Evolutionary conservation across 192 early-diverging fungal genomes (phyloP), one percentile per base, ranked within the genome.

Genomic region (Backusella australiensis): DNA sequence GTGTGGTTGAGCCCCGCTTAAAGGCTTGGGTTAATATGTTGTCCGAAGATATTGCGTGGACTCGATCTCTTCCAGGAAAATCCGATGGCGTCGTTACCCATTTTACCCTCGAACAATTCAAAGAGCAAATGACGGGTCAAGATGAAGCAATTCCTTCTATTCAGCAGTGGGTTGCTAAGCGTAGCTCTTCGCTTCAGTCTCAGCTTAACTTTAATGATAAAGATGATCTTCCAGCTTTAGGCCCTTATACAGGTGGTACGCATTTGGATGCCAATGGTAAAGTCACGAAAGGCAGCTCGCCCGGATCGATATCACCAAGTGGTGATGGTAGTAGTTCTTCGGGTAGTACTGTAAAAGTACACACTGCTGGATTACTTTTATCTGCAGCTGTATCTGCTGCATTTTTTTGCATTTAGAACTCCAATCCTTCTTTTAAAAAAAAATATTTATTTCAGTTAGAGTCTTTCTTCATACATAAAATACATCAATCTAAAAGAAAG

Each of bases 31-130:
- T 65, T 65, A 63, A 73, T 0, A 84, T 86, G 85, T 74, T 86
- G 49, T 14, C 76, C 34, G 81, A 80, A 11, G 85, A 86, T 49
- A 80, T 83, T 41, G 75, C 74, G 5, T 86, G 85, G 85, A 79
- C 83, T 35, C 79, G 81, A 17, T n/a, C 34, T 23, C 73, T 73
- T 32, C 66, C 76, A 3, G 71, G 83, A 23, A 70, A 72, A 29
- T 79, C 78, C 29, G 17, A 44, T 29, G 78, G 78, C 19, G 52
- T 29, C 17, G 66, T 66, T 29, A 75, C 69, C 15, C 41, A 38
- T n/a, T 79, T 53, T 49, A 79, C 78, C 14, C 34, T 67, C 0
- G 68, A 65, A 1, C 34, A 75, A 23, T 75, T 79, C 36, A 41
- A 53, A 8, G 53, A 68, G 38, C 69, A 59, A 26, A 68, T 79